Evolutionary conservation across 78 protist species (phyloP), one percentile per base, ranked within the genome.

Genomic region (Monosiga brevicollis): DNA sequence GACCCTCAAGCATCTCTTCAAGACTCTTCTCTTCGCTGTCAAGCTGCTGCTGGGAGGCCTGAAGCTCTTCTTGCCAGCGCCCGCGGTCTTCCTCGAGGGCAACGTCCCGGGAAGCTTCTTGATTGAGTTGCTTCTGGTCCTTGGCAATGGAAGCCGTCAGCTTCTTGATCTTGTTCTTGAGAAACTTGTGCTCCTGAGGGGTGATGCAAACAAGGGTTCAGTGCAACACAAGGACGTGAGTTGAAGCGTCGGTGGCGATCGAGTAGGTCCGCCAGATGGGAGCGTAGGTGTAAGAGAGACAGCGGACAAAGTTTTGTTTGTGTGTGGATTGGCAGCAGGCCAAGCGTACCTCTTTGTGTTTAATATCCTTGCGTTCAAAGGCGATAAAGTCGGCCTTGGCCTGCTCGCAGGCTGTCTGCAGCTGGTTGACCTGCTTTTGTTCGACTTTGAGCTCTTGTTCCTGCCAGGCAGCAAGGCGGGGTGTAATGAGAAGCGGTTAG

Each of bases 1-100:
- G 75, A 0, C 80, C 42, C 11, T 73, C 88, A 73, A 72, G 42
- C 79, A 92, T 84, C 42, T n/a, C 76, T 0, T 91, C 94, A 1
- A 90, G 85, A 39, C 38, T 55, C 42, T 55, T 42, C 55, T 89
- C 88, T 82, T 86, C 94, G n/a, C 38, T 74, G 2, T 37, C 75
- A 71, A 82, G 77, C 26, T 77, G 29, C 70, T 82, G 70, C 38
- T 84, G 76, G 41, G 83, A 71, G 25, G 38, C 84, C 15, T 26
- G 43, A 0, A 73, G 0, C 79, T 83, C 92, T 41, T 80, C 35
- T 70, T 1, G 11, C 34, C 1, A 11, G 42, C n/a, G 9, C 35
- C n/a, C 25, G 72, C 70, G 42, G 78, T 73, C 87, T 34, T 26
- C 41, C 37, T 35, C 32, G 55, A 35, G 37, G 1, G 36, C 2